phyloP scores from a whole-genome alignment of 805 yeast species.

The Brettanomyces bruxellensis region DNA sequence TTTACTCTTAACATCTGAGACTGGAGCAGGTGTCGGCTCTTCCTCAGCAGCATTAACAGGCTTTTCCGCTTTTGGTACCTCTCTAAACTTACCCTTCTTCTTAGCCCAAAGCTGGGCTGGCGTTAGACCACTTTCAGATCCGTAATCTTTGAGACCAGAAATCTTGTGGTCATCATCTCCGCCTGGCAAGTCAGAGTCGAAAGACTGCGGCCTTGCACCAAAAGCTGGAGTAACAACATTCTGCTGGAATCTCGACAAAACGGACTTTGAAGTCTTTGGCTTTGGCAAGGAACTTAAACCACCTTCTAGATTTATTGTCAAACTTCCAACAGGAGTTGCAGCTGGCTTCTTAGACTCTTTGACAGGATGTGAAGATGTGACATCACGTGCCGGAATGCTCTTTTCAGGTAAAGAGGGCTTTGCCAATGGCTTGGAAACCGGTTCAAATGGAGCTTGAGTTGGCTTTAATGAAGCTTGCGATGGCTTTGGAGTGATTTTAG shows the following conservation, averaged over 20 bases:
- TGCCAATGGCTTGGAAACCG: background rate
- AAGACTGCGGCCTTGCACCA: slow-evolving; percentile 26
- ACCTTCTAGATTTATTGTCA: slow-evolving; percentile 31
- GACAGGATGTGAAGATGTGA: slow-evolving; percentile 9
- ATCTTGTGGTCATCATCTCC: slow-evolving; percentile 32
- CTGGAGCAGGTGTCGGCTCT: slow-evolving; percentile 7
- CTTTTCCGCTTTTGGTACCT: slow-evolving; percentile 25
- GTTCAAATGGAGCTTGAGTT: slow-evolving; percentile 13
- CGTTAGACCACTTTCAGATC: slow-evolving; percentile 67
- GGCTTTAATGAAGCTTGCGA: slow-evolving; percentile 23
- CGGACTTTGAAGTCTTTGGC: slow-evolving; percentile 43
- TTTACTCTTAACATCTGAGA: slow-evolving; percentile 24
- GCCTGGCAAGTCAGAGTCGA: slow-evolving; percentile 5
- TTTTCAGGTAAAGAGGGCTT: slow-evolving; percentile 25
- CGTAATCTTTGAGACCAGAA: slow-evolving; percentile 58
- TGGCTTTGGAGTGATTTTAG: slow-evolving; percentile 13
- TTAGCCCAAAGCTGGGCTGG: slow-evolving; percentile 97
- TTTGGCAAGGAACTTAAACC: slow-evolving; percentile 57
- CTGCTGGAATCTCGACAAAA: slow-evolving; percentile 38
- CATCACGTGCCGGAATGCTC: background rate
- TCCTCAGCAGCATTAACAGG: slow-evolving; percentile 20
- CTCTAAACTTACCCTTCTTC: slow-evolving; percentile 60
- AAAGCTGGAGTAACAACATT: slow-evolving; percentile 25
- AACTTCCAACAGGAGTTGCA: slow-evolving; percentile 33
- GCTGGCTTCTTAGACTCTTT: slow-evolving; percentile 24